A percentile compares a stretch with the other conserved stretches of the same genome.
Conservation (phyloP, 306 rosid species). For the Cotoneaster glaucophyllus region DNA sequence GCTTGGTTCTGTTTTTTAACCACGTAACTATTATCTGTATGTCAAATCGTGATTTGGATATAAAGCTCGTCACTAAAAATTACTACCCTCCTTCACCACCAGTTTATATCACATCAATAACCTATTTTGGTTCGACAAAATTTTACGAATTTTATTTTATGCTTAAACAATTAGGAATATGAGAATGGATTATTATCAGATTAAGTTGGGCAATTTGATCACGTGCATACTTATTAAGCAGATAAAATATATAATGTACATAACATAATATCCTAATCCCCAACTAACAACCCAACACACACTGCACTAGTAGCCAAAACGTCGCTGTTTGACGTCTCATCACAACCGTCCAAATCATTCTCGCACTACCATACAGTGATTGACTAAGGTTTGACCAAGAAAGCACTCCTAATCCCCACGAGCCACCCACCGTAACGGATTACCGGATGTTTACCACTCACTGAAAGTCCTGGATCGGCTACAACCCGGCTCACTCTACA, state of each 20-base stretch:
- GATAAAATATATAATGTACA: not conserved
- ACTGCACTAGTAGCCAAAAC: not conserved
- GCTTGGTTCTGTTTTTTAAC: rapidly evolving
- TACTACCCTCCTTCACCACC: not conserved
- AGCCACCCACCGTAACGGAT: not conserved
- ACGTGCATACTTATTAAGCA: not conserved
- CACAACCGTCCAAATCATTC: slow-evolving; percentile 3
- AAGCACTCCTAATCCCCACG: not conserved
- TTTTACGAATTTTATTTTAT: not conserved
- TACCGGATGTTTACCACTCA: not conserved
- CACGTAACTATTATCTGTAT: too few relatives aligned
- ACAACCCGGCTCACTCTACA: not conserved
- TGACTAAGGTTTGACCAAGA: slow-evolving; percentile 1
- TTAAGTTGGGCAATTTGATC: not conserved
- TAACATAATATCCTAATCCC: not conserved
- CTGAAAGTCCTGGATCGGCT: not conserved
- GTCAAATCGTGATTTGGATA: not conserved
- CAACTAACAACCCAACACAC: not conserved
- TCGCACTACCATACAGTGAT: not conserved
- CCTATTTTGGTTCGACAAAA: not conserved
- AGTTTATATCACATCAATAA: not conserved
- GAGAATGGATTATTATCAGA: not conserved
- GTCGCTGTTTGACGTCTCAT: not conserved
- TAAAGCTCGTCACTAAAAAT: too few relatives aligned
- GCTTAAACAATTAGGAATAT: not conserved